Base-by-base conservation (phyloP, 805 yeast species). In the Metschnikowia orientalis region DNA sequence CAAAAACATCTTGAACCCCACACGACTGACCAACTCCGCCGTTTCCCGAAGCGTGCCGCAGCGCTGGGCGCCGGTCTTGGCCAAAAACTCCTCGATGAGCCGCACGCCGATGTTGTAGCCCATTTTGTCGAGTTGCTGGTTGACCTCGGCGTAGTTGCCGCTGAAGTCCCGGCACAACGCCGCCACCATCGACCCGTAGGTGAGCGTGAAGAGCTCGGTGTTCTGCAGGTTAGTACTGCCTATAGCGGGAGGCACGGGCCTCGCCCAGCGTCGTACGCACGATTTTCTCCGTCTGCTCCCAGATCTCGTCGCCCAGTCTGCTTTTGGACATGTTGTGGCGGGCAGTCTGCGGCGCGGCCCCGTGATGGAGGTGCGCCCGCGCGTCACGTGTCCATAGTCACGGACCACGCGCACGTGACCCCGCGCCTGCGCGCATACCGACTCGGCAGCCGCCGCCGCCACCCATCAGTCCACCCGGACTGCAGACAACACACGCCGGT, bases 91-190 rank as follows among this genome's bases (percentile, higher is more conserved):
- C 52, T 92, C 98, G 30, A 92, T 85, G 38, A 92, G 58, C 43
- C 98, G 67, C 29, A 88, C 64, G 1, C 98, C 98, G 24, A 92
- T 92, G 54, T 85, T 88, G 57, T 89, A 86, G 1, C 98, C 98
- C 97, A 92, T 90, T 43, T 77, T 75, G 50, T 81, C 95, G 30
- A 92, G 67, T 53, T 90, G 95, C 32, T 67, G 65, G 53, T 92
- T 92, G 37, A 92, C 95, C 49, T 79, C 79, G 5, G 52, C 54
- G 56, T 86, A 89, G 56, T 89, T 84, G 42, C 76, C 71, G 34
- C 80, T 73, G 57, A 74, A 80, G 52, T 92, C 97, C 38, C 80
- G 76, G 54, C 95, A 88, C 33, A 92, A 63, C 51, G 90, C 97
- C 9, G 95, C 77, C 29, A 92, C 97, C 29, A 92, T 77, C 3